Conservation (phyloP, 2,329 filamentous ascomycete species). For the Neofusicoccum cordaticola region DNA sequence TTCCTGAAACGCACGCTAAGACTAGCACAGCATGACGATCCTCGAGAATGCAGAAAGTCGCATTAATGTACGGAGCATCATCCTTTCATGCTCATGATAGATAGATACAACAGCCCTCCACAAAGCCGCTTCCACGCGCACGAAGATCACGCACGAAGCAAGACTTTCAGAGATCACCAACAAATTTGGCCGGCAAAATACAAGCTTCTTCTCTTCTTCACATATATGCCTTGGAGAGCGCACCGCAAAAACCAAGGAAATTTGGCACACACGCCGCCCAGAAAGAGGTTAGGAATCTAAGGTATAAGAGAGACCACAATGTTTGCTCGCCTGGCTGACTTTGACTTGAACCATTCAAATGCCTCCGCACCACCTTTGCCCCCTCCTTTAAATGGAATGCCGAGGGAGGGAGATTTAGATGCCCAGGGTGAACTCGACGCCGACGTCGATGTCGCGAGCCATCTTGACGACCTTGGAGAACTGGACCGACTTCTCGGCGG, state of each 20-base stretch:
- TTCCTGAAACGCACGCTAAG: too few species aligned
- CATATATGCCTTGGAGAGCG: not conserved
- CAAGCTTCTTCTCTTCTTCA: not conserved
- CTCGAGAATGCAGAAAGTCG: too few species aligned
- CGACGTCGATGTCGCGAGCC: constrained; percentile 95
- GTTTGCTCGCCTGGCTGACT: not conserved
- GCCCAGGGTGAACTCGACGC: constrained; percentile 64
- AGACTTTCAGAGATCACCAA: too few species aligned
- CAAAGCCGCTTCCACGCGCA: too few species aligned
- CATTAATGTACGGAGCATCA: too few species aligned
- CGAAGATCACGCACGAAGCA: too few species aligned
- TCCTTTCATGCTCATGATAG: too few species aligned
- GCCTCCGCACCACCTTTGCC: not conserved
- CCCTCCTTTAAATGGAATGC: not conserved
- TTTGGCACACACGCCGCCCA: not conserved
- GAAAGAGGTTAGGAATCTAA: not conserved
- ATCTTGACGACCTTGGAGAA: constrained; percentile 99
- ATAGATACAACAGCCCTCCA: too few species aligned
- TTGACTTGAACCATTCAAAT: too few species aligned
- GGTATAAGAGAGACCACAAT: not conserved
- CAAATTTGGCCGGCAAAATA: too few species aligned
- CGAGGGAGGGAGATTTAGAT: constrained; percentile 59
- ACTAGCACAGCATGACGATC: too few species aligned
- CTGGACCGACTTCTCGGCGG: constrained; percentile 96
- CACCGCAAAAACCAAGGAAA: not conserved